Base-by-base conservation (phyloP, 352 stramenopile genomes). In the Pythium brassicae region DNA sequence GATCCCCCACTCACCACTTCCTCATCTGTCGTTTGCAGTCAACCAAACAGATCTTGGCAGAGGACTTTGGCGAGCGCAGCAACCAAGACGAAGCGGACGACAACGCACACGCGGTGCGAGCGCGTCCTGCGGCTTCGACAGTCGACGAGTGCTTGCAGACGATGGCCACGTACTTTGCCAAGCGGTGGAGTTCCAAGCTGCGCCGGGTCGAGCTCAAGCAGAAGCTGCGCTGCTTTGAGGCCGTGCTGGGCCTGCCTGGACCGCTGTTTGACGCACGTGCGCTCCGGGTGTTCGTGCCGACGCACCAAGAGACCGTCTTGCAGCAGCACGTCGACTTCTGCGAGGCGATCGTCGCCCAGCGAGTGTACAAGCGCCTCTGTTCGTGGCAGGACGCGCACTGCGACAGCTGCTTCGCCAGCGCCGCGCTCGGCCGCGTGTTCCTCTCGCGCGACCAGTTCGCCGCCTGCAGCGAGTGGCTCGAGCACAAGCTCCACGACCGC, bases 391-490 rank as follows among this genome's bases (percentile, higher is more conserved):
- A 66, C 35, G 77, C 72, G 3, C 50, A 66, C 9, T 5, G 42
- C 3, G 23, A 45, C 6, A 46, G 29, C 22, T 37, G 26, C 25
- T 45, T 45, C n/a, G 11, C 15, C 9, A 51, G 34, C 42, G 17
- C 26, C 23, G 11, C 9, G 19, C 29, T 55, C 19, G 39, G 54
- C 4, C 10, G 29, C 27, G 54, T 27, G 14, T 86, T 85, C 39
- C 43, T 88, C 14, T 63, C 62, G 0, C 25, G 62, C 4, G 61
- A 74, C 14, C 75, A 88, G 22, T 78, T 61, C 35, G 57, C 62
- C 0, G 66, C 70, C 0, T 86, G 78, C 51, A n/a, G 43, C 1
- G 49, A 62, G 4, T 75, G 70, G 70, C 54, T 65, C n/a, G n/a
- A 17, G 23, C 42, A 55, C 19, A 48, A 39, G 0, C 23, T 55